Percentiles rank a stretch among this genome's conserved stretches.
phyloP scores from a whole-genome alignment of 371 early-diverging fungal species.

The Rhizopus arrhizus region DNA sequence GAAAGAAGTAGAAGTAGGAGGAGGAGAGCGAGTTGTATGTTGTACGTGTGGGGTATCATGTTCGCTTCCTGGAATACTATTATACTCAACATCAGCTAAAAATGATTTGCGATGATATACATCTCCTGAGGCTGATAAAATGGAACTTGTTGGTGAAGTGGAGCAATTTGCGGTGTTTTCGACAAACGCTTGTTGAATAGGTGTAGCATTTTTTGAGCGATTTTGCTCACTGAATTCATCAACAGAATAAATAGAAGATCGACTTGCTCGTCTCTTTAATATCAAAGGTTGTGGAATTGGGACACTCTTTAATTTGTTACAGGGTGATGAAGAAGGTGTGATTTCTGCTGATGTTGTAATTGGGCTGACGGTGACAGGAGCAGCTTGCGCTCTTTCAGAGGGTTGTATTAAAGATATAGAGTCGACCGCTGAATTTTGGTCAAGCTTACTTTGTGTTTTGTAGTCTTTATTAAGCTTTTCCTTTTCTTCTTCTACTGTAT shows the following conservation, averaged over 20 bases:
- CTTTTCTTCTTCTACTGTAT: slow-evolving; percentile 1
- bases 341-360: slow-evolving; percentile 30
- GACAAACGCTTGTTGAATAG: slow-evolving; percentile 6
- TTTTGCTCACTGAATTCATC: slow-evolving; percentile 22
- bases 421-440: neutral
- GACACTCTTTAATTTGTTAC: slow-evolving; percentile 36
- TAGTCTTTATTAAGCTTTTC: neutral
- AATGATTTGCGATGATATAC: slow-evolving; percentile 21
- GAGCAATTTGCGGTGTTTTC: slow-evolving; percentile 5
- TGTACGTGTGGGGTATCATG: slow-evolving; percentile 10
- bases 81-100: slow-evolving; percentile 26
- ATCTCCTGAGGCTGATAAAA: slow-evolving; percentile 14
- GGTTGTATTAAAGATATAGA: slow-evolving; percentile 9
- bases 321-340: slow-evolving; percentile 15
- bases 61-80: slow-evolving; percentile 34
- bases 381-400: slow-evolving; percentile 16
- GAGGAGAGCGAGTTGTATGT: slow-evolving; percentile 11
- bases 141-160: slow-evolving; percentile 25
- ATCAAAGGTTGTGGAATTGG: slow-evolving; percentile 49
- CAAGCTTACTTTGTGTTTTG: neutral
- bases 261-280: slow-evolving; percentile 40
- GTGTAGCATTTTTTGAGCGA: slow-evolving; percentile 8
- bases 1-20: slow-evolving; percentile 8
- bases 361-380: slow-evolving; percentile 23
- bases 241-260: slow-evolving; percentile 35